phyloP scores from a whole-genome alignment of 257 asterid species.

The Gentiana dahurica region DNA sequence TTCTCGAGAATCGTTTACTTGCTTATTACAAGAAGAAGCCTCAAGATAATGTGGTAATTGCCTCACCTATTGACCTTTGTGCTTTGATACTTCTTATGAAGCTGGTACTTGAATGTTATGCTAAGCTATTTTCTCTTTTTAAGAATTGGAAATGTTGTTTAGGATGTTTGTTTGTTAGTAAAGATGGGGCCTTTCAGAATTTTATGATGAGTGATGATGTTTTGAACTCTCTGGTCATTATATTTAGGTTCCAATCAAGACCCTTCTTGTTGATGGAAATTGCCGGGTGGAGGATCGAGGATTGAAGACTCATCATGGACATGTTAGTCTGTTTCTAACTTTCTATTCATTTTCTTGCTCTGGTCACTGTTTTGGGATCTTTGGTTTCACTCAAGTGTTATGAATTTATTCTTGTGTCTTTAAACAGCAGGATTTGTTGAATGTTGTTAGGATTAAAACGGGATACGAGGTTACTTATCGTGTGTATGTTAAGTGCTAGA shows the following conservation, averaged over 20 bases:
- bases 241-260: conserved; percentile 68
- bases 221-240: conserved; percentile 5
- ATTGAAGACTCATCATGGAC: conserved; percentile 92
- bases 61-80: conserved; percentile 4
- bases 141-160: too few species aligned
- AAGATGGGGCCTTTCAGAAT: too few species aligned
- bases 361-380: background rate
- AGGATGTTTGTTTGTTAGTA: too few species aligned
- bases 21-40: conserved; percentile 92
- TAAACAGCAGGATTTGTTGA: too few species aligned
- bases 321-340: conserved; percentile 34
- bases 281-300: conserved; percentile 96
- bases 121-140: too few species aligned
- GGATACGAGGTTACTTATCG: too few species aligned
- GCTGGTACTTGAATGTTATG: background rate
- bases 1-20: conserved; percentile 63
- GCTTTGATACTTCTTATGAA: background rate
- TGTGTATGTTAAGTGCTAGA: too few species aligned
- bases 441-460: too few species aligned
- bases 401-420: too few species aligned
- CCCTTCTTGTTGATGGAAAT: conserved; percentile 79
- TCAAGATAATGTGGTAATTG: conserved; percentile 56
- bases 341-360: conserved; percentile 4
- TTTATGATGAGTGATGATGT: background rate
- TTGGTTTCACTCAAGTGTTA: too few species aligned